Percentiles rank a stretch among this genome's conserved stretches.
phyloP scores from a whole-genome alignment of 2,329 filamentous ascomycete genomes.

The Claviceps cyperi region DNA sequence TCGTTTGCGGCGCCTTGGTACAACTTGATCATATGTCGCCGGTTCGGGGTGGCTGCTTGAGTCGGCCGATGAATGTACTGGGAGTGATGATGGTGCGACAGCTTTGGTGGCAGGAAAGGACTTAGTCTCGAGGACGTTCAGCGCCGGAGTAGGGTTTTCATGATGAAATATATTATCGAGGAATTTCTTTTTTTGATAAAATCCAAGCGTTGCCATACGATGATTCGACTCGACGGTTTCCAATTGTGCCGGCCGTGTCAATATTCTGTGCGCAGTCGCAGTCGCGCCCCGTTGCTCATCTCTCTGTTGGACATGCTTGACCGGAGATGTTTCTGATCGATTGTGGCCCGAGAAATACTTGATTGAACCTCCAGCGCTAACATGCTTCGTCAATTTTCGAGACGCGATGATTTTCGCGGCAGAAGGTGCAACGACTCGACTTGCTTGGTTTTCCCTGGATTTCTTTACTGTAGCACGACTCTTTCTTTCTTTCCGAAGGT shows the following conservation, averaged over 20 bases:
- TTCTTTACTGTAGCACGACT: constrained; percentile 9
- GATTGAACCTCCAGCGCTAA: constrained; percentile 14
- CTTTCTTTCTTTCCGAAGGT: constrained; percentile 2
- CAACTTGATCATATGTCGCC: neutral
- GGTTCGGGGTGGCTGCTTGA: neutral
- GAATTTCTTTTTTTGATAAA: constrained; percentile 36
- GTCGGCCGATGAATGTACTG: neutral
- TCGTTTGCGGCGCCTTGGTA: constrained; percentile 28
- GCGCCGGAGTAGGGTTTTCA: constrained; percentile 6
- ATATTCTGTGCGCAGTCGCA: neutral
- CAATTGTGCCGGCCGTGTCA: constrained; percentile 36
- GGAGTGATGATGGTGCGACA: neutral
- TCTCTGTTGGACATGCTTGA: neutral
- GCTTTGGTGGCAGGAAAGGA: neutral
- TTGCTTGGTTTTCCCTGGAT: constrained; percentile 10
- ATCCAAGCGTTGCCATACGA: constrained; percentile 22
- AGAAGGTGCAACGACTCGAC: neutral
- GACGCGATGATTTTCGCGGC: neutral
- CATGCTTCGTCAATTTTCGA: constrained; percentile 17
- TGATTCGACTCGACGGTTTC: constrained; percentile 30
- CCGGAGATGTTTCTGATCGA: neutral
- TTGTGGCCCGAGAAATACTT: constrained; percentile 10
- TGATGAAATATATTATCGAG: constrained; percentile 41
- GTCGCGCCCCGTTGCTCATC: neutral
- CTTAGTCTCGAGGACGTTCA: neutral